These are phyloP conservation scores for Nematocida sp. DNA, from an alignment of 371 early-diverging fungal genomes.

Conservation along the genomic window DNA sequence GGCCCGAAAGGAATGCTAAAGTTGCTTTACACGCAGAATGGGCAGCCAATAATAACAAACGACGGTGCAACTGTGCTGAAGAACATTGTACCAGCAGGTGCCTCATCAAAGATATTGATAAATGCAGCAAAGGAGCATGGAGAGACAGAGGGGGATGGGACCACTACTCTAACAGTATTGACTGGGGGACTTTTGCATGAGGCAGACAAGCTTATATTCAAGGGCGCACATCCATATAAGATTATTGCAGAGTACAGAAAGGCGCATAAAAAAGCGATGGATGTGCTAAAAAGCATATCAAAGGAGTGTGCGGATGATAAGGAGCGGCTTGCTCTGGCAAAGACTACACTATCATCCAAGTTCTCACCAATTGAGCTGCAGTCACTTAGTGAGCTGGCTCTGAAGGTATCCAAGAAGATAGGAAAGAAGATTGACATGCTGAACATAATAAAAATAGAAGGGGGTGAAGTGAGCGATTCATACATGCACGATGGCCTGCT, in stretches of 20 bases:
- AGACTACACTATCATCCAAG: constrained; percentile 93
- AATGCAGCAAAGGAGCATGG: constrained; percentile 90
- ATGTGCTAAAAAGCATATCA: constrained; percentile 79
- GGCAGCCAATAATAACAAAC: constrained; percentile 89
- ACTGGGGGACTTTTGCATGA: constrained; percentile 91
- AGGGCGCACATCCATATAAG: constrained; percentile 81
- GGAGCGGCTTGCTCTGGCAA: constrained; percentile 71
- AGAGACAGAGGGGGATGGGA: constrained; percentile 99
- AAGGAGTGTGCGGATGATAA: constrained; percentile 73
- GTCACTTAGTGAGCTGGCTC: constrained; percentile 88
- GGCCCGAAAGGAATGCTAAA: constrained; percentile 82
- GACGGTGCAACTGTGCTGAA: constrained; percentile 99
- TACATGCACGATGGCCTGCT: constrained; percentile 94
- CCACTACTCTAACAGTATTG: constrained; percentile 94
- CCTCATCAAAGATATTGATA: constrained; percentile 94
- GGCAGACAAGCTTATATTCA: constrained; percentile 86
- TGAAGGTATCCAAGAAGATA: constrained; percentile 81
- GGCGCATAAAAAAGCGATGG: constrained; percentile 80
- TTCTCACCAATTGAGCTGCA: constrained; percentile 91
- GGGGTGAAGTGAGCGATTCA: constrained; percentile 88
- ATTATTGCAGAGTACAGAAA: constrained; percentile 91
- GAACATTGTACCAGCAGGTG: constrained; percentile 90
- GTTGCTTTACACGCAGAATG: constrained; percentile 77
- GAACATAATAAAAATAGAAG: constrained; percentile 93
- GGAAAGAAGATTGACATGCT: constrained; percentile 73